phyloP scores from a whole-genome alignment of 306 rosid species.

The Luffa aegyptiaca region DNA sequence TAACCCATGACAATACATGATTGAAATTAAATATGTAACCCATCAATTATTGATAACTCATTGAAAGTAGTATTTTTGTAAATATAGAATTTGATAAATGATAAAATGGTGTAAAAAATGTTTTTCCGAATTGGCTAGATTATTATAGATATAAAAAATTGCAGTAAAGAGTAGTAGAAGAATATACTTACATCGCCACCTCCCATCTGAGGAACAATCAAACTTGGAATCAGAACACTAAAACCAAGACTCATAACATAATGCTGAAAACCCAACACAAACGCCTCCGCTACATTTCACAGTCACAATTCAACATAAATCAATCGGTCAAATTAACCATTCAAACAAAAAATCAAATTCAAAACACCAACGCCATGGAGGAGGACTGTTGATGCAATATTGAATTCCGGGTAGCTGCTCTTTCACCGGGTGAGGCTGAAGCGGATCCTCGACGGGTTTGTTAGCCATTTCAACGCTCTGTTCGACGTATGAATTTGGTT shows the following conservation, averaged over 20 bases:
- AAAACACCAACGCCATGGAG: slow-evolving; percentile 54
- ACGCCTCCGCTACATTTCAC: slow-evolving; percentile 48
- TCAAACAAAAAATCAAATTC: too few species aligned
- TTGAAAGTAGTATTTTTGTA: too few species aligned
- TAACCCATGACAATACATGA: too few species aligned
- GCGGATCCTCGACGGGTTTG: slow-evolving; percentile 19
- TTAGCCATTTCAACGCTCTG: slow-evolving; percentile 1
- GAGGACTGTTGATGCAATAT: slow-evolving; percentile 74
- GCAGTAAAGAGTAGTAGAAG: background rate
- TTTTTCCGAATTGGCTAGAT: too few species aligned
- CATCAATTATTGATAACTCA: too few species aligned
- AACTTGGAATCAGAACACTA: slow-evolving; percentile 53
- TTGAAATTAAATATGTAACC: too few species aligned
- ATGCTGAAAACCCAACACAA: slow-evolving; percentile 79
- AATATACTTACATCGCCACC: slow-evolving; percentile 46
- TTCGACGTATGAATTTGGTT: too few species aligned
- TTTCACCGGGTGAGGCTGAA: slow-evolving; percentile 36
- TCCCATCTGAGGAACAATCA: slow-evolving; percentile 84
- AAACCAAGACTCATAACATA: slow-evolving; percentile 66
- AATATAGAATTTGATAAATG: too few species aligned
- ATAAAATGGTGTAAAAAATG: too few species aligned
- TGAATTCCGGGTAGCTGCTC: slow-evolving; percentile 69
- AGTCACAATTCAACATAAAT: too few species aligned
- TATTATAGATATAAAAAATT: too few species aligned
- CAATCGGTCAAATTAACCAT: too few species aligned